Conservation (phyloP, 2,329 filamentous ascomycete species). For the Decorospora gaudefroyi region DNA sequence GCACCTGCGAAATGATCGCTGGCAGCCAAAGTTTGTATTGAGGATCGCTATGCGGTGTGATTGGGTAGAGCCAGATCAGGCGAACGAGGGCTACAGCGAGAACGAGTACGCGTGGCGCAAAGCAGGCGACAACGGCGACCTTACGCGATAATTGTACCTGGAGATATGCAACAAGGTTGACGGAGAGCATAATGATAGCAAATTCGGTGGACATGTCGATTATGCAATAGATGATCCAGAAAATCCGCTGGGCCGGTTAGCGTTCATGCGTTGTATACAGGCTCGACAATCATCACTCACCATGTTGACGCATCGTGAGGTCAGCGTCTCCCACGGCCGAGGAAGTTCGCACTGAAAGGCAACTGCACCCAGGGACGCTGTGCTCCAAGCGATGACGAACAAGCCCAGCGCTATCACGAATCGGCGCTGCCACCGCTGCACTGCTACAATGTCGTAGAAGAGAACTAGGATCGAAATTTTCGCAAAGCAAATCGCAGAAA, state of each 20-base stretch:
- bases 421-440: constrained; percentile 27
- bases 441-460: constrained; percentile 32
- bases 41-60: constrained; percentile 32
- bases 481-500: constrained; percentile 35
- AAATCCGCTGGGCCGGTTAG: constrained; percentile 33
- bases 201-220: constrained; percentile 42
- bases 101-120: constrained; percentile 39
- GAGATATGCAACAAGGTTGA: constrained; percentile 38
- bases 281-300: constrained; percentile 21
- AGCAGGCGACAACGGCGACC: constrained; percentile 38
- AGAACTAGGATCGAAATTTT: constrained; percentile 39
- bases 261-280: constrained; percentile 1
- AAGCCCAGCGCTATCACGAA: constrained; percentile 25
- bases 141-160: constrained; percentile 32
- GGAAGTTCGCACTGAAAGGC: constrained; percentile 42
- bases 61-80: constrained; percentile 38
- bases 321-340: constrained; percentile 36
- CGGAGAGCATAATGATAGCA: constrained; percentile 37
- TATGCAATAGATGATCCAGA: constrained; percentile 44
- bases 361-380: constrained; percentile 29
- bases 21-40: constrained; percentile 38
- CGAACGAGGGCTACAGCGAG: constrained; percentile 33
- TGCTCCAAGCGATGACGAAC: constrained; percentile 36
- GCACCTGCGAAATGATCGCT: constrained; percentile 33
- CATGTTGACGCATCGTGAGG: constrained; percentile 35